Evolutionary conservation across 768 basidiomycete genomes (phyloP).

Genomic region (Auricularia sp.): DNA sequence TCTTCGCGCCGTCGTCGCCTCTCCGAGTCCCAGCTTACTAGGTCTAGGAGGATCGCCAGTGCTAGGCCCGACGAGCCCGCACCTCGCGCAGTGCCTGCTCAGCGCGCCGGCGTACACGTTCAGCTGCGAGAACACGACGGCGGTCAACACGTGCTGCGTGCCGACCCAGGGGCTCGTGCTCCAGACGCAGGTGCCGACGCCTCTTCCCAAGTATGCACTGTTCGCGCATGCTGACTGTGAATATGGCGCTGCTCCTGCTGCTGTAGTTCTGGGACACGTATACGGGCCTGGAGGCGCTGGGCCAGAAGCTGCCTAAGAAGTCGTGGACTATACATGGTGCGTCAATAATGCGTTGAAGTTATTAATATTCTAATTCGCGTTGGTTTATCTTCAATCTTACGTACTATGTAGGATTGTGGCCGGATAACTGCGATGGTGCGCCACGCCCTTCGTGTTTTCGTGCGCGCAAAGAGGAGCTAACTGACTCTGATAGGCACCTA

Average conservation of each 20-base stretch:
- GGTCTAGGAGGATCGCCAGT: too few relatives aligned
- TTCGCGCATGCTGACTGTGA: too few relatives aligned
- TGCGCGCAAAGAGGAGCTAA: not conserved
- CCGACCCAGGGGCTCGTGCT: constrained; percentile 55
- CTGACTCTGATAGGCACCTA: too few relatives aligned
- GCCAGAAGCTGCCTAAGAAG: constrained; percentile 52
- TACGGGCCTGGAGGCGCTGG: constrained; percentile 52
- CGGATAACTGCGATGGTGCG: constrained; percentile 60
- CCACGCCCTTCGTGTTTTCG: not conserved
- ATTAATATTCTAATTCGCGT: too few relatives aligned
- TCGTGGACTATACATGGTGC: constrained; percentile 64
- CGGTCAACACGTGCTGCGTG: constrained; percentile 47
- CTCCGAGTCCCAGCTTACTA: not conserved
- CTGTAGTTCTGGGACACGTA: constrained; percentile 46
- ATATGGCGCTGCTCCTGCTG: too few relatives aligned
- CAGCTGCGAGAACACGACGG: constrained; percentile 8
- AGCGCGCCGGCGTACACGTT: not conserved
- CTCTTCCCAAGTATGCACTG: too few relatives aligned
- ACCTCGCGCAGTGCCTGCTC: not conserved
- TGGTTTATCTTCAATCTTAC: too few relatives aligned
- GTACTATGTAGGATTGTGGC: constrained; percentile 48
- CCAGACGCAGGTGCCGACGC: constrained; percentile 36
- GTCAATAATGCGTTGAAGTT: too few relatives aligned
- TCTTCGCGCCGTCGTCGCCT: too few relatives aligned
- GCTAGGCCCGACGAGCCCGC: not conserved